Base-by-base conservation (phyloP, 1,284 basidiomycete species). In the Sanghuangporus weigelae region DNA sequence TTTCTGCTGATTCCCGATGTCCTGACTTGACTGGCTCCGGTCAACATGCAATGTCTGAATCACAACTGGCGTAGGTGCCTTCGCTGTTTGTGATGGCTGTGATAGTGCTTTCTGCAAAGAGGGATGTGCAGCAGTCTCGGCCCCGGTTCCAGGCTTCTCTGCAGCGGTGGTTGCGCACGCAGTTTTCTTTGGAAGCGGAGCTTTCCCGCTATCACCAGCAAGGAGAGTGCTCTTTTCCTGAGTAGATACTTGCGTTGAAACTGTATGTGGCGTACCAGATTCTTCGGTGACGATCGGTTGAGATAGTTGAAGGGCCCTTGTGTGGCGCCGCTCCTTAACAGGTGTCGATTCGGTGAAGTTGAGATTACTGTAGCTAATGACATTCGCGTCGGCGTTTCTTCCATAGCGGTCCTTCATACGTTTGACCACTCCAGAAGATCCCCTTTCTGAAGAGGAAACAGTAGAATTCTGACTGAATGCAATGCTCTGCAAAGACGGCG, bases 371-470 rank as follows among this genome's bases (percentile, higher is more conserved):
- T 46, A 7, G 21, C n/a, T 11, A 5, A 16, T 2, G 7, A 4
- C 53, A 23, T 40, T 42, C 38, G 50, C n/a, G 19, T 31, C 7
- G n/a, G 21, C 10, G 4, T 39, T 7, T n/a, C 68, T 69, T 2
- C 77, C 78, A 36, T 72, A 60, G 14, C 77, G 72, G 49, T 74
- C 71, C 70, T 74, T 78, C 71, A 79, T 76, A 59, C 73, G 73
- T 59, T 71, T 72, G 21, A 71, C 67, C 8, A 74, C 69, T 12
- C 75, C 71, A 6, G 71, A 69, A 11, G 38, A 35, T 36, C 59
- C 31, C 6, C 58, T 61, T 21, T 36, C 62, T 16, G 39, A 19
- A 39, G 73, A 69, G 0, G 67, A 68, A 7, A 66, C 59, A 7
- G 69, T 66, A 23, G 71, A 67, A 16, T 54, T 16, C n/a, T 38